These are phyloP conservation scores for Fusarium tricinctum DNA, from an alignment of 2,329 filamentous ascomycete genomes.

Conservation along the genomic window DNA sequence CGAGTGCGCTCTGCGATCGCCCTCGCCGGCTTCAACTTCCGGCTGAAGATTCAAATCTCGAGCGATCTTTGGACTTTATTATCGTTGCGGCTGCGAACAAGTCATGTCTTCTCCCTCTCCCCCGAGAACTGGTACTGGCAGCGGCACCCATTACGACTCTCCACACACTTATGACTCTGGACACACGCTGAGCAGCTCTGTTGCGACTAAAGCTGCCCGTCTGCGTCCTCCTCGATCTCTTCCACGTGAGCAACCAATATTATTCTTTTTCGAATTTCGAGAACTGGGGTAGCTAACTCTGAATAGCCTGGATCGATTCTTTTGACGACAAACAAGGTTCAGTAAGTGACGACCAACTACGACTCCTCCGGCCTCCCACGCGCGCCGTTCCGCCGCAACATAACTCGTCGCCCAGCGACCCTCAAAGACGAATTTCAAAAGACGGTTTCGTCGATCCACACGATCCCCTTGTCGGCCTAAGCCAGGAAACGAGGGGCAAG, in stretches of 20 bases:
- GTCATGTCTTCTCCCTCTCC: slow-evolving; percentile 50
- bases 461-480: slow-evolving; percentile 56
- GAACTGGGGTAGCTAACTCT: slow-evolving; percentile 13
- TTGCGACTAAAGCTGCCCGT: slow-evolving; percentile 36
- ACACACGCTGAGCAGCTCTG: slow-evolving; percentile 41
- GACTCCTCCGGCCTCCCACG: slow-evolving; percentile 57
- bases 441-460: slow-evolving; percentile 63
- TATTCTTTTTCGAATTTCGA: slow-evolving; percentile 1
- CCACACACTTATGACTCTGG: slow-evolving; percentile 41
- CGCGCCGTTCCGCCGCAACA: slow-evolving; percentile 58
- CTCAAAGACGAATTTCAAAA: slow-evolving; percentile 60
- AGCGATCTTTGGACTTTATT: slow-evolving; percentile 20
- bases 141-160: slow-evolving; percentile 41
- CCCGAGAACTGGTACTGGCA: slow-evolving; percentile 43
- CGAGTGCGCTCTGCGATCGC: slow-evolving; percentile 43
- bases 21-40: slow-evolving; percentile 43
- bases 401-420: slow-evolving; percentile 58
- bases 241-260: slow-evolving; percentile 42
- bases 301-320: slow-evolving; percentile 63
- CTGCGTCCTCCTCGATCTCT: slow-evolving; percentile 48
- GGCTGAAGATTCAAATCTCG: slow-evolving; percentile 31
- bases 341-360: slow-evolving; percentile 56
- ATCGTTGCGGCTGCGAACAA: slow-evolving; percentile 17
- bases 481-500: slow-evolving; percentile 53
- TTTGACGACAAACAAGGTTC: slow-evolving; percentile 60